Conservation (phyloP, 108 stramenopile genomes). For the Skeletonema costatum region DNA sequence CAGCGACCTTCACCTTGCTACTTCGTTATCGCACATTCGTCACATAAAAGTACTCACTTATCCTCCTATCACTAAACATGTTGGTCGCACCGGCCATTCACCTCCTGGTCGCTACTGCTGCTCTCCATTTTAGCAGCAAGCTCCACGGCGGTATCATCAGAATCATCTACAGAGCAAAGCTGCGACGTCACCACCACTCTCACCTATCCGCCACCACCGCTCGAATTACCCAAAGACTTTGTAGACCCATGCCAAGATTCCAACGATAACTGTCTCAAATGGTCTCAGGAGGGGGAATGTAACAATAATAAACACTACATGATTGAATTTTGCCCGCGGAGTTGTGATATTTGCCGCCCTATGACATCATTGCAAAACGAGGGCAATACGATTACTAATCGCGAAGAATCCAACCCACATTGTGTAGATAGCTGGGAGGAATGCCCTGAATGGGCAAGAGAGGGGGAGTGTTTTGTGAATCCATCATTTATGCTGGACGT, state of each 20-base stretch:
- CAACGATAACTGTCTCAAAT: slow-evolving; percentile 1
- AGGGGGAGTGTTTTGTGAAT: slow-evolving; percentile 13
- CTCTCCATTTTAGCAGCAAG: neutral
- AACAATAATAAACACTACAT: slow-evolving; percentile 12
- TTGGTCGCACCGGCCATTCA: neutral
- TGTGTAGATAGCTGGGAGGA: neutral
- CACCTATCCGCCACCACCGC: neutral
- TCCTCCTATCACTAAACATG: neutral
- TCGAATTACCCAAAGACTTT: slow-evolving; percentile 14
- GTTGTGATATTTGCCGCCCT: slow-evolving; percentile 15
- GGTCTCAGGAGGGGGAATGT: slow-evolving; percentile 31
- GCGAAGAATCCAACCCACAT: neutral
- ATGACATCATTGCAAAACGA: neutral
- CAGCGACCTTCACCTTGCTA: too few species aligned
- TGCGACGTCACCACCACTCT: neutral
- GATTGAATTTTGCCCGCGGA: slow-evolving; percentile 8
- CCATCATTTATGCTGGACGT: slow-evolving; percentile 11
- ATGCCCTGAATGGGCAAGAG: slow-evolving; percentile 4
- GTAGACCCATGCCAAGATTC: slow-evolving; percentile 28
- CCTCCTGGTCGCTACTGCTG: neutral
- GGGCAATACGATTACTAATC: neutral
- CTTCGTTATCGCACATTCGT: too few species aligned
- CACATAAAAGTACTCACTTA: too few species aligned
- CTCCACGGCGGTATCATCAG: neutral
- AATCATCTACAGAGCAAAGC: neutral